Conservation (phyloP, 1,284 basidiomycete genomes). For the Cystobasidium slooffiae region DNA sequence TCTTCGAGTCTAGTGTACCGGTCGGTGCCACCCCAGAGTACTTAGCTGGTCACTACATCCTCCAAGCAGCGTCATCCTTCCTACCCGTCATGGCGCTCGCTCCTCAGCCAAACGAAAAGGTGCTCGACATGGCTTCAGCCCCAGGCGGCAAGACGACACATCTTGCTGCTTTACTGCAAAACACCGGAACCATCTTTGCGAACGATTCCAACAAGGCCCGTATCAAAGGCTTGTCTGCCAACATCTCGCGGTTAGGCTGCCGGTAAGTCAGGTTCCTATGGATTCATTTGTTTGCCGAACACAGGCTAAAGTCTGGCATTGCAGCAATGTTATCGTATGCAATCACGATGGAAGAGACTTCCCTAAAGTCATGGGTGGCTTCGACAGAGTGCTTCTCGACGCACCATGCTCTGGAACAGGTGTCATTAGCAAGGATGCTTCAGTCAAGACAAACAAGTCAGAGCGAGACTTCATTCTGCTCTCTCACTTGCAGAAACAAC, state of each 20-base stretch:
- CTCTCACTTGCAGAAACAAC: slow-evolving; percentile 96
- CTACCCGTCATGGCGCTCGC: slow-evolving; percentile 95
- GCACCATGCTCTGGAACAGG: slow-evolving; percentile 98
- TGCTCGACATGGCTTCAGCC: slow-evolving; percentile 98
- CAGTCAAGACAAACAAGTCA: slow-evolving; percentile 98
- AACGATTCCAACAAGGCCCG: slow-evolving; percentile 95
- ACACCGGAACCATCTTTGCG: slow-evolving; percentile 96
- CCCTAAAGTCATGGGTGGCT: slow-evolving; percentile 99
- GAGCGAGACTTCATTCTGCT: slow-evolving; percentile 93
- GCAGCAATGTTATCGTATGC: slow-evolving; percentile 93
- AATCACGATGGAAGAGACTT: slow-evolving; percentile 98
- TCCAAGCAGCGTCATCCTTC: slow-evolving; percentile 98
- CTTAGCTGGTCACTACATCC: slow-evolving; percentile 98
- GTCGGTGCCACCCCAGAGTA: slow-evolving; percentile 99
- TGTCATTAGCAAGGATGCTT: slow-evolving; percentile 96
- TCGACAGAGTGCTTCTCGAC: slow-evolving; percentile 93
- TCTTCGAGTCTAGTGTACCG: slow-evolving; percentile 95
- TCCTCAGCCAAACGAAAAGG: slow-evolving; percentile 90
- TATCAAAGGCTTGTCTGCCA: slow-evolving; percentile 94
- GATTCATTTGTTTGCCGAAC: neutral
- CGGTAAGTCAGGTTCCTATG: slow-evolving; percentile 49
- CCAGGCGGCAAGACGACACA: slow-evolving; percentile 98
- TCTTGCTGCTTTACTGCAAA: slow-evolving; percentile 93
- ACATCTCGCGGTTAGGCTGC: slow-evolving; percentile 95
- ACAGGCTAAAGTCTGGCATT: neutral